Evolutionary conservation across 805 yeast genomes (phyloP), one percentile per base, ranked within the genome.

Genomic region (Starmerella geochares): DNA sequence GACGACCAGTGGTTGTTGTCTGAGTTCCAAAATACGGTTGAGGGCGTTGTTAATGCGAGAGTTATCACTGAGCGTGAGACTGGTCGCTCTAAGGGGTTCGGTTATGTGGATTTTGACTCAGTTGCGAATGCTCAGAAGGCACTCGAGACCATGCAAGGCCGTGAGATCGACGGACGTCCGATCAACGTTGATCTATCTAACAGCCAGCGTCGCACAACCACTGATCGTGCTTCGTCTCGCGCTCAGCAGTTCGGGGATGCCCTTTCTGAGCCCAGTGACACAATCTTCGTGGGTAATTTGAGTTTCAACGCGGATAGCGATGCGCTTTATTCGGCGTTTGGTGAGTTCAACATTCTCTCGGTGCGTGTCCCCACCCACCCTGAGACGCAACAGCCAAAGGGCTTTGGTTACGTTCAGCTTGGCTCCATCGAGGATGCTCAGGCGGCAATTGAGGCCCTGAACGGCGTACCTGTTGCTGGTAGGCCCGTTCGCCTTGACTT

Each of bases 351-450:
- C 55, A 86, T 92, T 54, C 71, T 86, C 49, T 85, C 94, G 55
- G 88, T 87, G 61, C 83, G 98, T 75, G 74, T 92, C 60, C 98
- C 98, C 69, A 90, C 97, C 39, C 94, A 92, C 73, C 96, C 96
- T 65, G 97, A 90, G 70, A 88, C 97, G 58, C 94, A 87, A 69
- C 96, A 90, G 74, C 94, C 95, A 70, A 92, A 92, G 79, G 98
- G 98, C 60, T 92, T 92, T 73, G 98, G 97, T 59, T 92, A 92
- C 71, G 96, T 90, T 51, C 97, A 92, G 73, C 90, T 78, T 66
- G 74, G 83, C 41, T 75, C 82, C 52, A 74, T 84, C 57, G 97
- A 88, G 40, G 95, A 86, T 68, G 96, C 98, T 60, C 78, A 81
- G 70, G 77, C 80, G 54, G 97, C 97, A 50, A 71, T 84, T 56